A percentile compares a stretch with the other conserved stretches of the same genome.
Conservation (phyloP, 805 yeast genomes). For the Helenozyma baotianmanensis region DNA sequence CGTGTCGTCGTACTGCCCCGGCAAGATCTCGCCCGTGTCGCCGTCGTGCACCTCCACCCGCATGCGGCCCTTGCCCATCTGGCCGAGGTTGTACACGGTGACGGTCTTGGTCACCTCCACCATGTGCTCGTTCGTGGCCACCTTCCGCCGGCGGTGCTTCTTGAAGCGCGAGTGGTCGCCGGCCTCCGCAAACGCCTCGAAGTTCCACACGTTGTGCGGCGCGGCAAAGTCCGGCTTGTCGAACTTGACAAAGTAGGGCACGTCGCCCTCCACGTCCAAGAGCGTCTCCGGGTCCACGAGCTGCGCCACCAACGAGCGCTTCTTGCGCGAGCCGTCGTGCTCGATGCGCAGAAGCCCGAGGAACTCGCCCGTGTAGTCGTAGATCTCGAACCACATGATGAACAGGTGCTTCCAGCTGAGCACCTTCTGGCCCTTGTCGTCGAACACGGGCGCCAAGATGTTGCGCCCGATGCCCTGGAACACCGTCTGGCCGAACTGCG, state of each 20-base stretch:
- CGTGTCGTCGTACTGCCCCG: slow-evolving; percentile 5
- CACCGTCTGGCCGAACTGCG: slow-evolving; percentile 19
- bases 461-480: slow-evolving; percentile 19
- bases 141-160: slow-evolving; percentile 1
- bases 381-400: slow-evolving; percentile 33
- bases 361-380: slow-evolving; percentile 31
- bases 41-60: slow-evolving; percentile 8
- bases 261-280: slow-evolving; percentile 29
- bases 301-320: slow-evolving; percentile 16
- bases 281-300: slow-evolving; percentile 28
- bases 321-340: slow-evolving; percentile 18
- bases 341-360: slow-evolving; percentile 20
- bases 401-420: slow-evolving; percentile 18
- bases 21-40: slow-evolving; percentile 2
- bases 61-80: slow-evolving; percentile 2
- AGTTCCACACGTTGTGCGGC: slow-evolving; percentile 25
- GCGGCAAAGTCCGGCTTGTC: slow-evolving; percentile 18
- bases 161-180: slow-evolving; percentile 1
- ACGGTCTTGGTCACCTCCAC: slow-evolving; percentile 2
- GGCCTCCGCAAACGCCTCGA: slow-evolving; percentile 14
- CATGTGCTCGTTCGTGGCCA: background rate
- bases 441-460: slow-evolving; percentile 23
- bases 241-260: slow-evolving; percentile 12
- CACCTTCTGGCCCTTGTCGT: slow-evolving; percentile 1
- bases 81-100: slow-evolving; percentile 7